Evolutionary conservation across 257 asterid genomes (phyloP), one percentile per base, ranked within the genome.

Genomic region (Gentiana dahurica): DNA sequence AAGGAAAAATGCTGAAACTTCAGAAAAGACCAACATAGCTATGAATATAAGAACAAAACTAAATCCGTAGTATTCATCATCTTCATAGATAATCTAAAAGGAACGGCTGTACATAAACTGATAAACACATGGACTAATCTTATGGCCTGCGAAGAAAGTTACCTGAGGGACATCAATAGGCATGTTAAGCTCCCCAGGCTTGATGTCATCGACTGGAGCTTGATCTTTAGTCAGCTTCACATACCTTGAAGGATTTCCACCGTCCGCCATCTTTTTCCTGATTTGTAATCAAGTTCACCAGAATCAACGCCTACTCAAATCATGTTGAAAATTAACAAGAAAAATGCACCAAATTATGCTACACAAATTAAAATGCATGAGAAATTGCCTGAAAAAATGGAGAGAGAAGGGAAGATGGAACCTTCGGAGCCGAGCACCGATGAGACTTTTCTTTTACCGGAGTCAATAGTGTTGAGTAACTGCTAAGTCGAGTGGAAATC

Each of bases 171-270:
- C 67, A 68, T 87, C 89, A 58, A 87, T 78, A 50, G 96, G 77
- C 55, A 82, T 82, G 37, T 87, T 87, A 37, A 87, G 81, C 69
- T 87, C 96, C 34, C 96, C 94, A 6, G 94, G 96, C 38, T 76
- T 82, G 65, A 87, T 76, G 50, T 77, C 68, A 63, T 78, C 77
- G 59, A 75, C 61, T 4, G 78, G 41, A 47, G 34, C 74, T 47
- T 80, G 89, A 13, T 80, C 87, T 71, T 77, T 84, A 3, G 76
- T 70, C 65, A 84, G 72, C 74, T 79, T 79, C 56, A 87, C 94
- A 56, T 87, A 87, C 65, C 52, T 34, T 56, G 34, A 64, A 15
- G 15, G 45, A 64, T 56, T 41, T 41, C 46, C 46, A 5, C 46
- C 46, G 10, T 41, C 46, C 46, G 46, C 46, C 46, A 41, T 41